Evolutionary conservation across 179 eudicot species (phyloP), one percentile per base, ranked within the genome.

Genomic region (Amaranthus tricolor): DNA sequence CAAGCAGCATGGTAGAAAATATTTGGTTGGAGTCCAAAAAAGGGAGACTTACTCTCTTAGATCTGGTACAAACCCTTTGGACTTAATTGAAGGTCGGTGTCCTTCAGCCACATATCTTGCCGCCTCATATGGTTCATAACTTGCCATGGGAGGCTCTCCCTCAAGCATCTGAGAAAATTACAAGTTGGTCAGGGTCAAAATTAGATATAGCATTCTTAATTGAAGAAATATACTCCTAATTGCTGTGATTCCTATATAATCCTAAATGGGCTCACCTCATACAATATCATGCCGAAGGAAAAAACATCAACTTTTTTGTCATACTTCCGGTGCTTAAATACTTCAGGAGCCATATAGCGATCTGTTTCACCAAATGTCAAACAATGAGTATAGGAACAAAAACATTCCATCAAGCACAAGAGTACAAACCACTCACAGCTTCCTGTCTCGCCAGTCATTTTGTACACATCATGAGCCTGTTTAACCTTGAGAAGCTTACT

Each of bases 321-420:
- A 81, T 96, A 96, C 74, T 91, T 96, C 76, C 91, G 83, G 80
- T 96, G 99, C 88, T 84, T 93, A 84, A 96, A 93, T 43, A 96
- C 99, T 88, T 96, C 99, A 74, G 99, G 99, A 68, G 99, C 99
- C 99, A 96, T 96, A 76, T 96, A 96, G 44, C 99, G 92, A 74
- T 95, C 99, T 95, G 84, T 76, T 63, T 14, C 81, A 77, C 65
- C 19, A 72, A 80, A 43, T 13, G 62, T 66, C 57, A 5, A 58
- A 21, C 64, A 6, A 59, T 73, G 40, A 75, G 51, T 76, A 49
- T 8, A 56, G 64, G 63, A 58, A 54, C 44, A 71, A 40, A 73
- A 76, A 82, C 19, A 44, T 50, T 16, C 70, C 43, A 47, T 17
- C 58, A 72, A 71, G 52, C 19, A 53, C 68, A 54, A 45, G n/a